Evolutionary conservation across 257 asterid species (phyloP), one percentile per base, ranked within the genome.

Genomic region (Parsonsia alboflavescens): DNA sequence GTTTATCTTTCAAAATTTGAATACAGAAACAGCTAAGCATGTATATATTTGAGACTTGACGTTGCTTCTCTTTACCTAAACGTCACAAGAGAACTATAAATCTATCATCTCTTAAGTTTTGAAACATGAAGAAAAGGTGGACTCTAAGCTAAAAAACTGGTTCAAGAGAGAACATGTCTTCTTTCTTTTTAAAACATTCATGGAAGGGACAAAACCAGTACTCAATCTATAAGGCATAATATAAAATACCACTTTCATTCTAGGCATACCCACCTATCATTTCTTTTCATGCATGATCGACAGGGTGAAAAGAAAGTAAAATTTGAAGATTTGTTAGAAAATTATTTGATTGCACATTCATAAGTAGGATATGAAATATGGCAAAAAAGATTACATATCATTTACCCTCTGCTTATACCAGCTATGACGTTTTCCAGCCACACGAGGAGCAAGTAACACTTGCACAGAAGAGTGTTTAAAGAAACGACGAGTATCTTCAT

Each of bases 401-500:
- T 87, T 77, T 88, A 95, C 98, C 97, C 88, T 85, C 81, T 92
- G 96, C 80, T 85, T 95, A 54, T 82, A 80, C 99, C 99, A 92
- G 87, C 99, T 92, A 86, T 87, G 97, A 65, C 91, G 94, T 77
- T 95, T 92, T 82, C 99, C 99, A 75, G 98, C 99, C 72, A 73
- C 93, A 80, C 99, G 96, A 76, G 98, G 90, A 82, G 96, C 86
- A 74, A 95, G 99, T 81, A 95, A 80, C 76, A 95, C 99, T 87
- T 91, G 97, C 58, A 95, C 99, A 22, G 99, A 92, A 72, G 99
- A 95, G 74, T 88, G 91, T 82, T 95, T 95, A 56, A 95, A 95
- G 81, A 78, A 95, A 26, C 88, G 93, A 3, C 98, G 96, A 82
- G 96, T 92, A 84, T 95, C 99, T 86, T 95, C 97, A 80, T 95